Evolutionary conservation across 768 basidiomycete genomes (phyloP), one percentile per base, ranked within the genome.

Genomic region (Strobilomyces confusus): DNA sequence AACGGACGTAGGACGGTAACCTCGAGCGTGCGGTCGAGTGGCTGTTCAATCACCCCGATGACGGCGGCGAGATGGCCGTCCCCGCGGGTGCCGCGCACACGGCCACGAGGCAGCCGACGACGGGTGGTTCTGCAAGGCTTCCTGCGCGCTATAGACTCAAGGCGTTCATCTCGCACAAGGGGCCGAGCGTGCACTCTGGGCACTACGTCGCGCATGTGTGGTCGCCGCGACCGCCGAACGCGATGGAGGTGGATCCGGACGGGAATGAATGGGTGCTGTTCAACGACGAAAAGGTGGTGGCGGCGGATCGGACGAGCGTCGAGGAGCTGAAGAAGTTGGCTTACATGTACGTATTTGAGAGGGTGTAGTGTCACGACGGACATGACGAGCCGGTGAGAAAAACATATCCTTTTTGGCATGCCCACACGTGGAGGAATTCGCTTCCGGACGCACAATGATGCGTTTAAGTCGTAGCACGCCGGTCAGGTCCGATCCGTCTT

Each of bases 81-180:
- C 49, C 72, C 8, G 55, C 66, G 3, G 44, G 69, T 9, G 40
- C 69, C 2, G 48, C 48, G 12, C 54, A 62, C 12, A 44, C 69
- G 52, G 17, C 44, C 8, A 34, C 69, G 7, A 36, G 22, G 30
- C 57, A 58, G 32, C 51, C 30, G 19, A 13, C 25, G 14, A 4
- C 38, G n/a, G 44, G 36, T 5, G 91, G 92, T 20, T 78, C 82
- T 26, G 72, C 73, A 3, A 61, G 63, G 2, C 75, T 92, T 0
- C 95, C 95, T 1, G 92, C 86, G 6, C 72, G 73, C 14, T 99
- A 92, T 73, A 74, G 75, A 26, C 80, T 99, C 26, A 89, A 93
- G 65, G 93, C 91, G 9, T 99, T 98, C 74, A 84, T 99, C 63
- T 97, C 94, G 46, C 95, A 99, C 76, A 98, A 97, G 64, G 95